phyloP scores from a whole-genome alignment of 116 monocot genomes.

The Thalassia testudinum region DNA sequence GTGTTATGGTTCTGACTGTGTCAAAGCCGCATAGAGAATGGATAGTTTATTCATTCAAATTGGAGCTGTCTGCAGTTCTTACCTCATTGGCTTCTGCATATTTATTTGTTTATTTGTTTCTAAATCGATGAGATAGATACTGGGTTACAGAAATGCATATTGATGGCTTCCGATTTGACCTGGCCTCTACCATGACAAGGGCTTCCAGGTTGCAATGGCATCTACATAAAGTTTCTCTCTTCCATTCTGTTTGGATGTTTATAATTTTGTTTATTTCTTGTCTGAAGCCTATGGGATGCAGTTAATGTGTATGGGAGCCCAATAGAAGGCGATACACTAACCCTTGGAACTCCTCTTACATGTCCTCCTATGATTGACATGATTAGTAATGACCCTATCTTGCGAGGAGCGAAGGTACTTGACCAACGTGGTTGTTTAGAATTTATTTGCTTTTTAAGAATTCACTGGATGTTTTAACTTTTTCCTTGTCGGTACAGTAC shows the following conservation, averaged over 20 bases:
- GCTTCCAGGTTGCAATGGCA: conserved; percentile 37
- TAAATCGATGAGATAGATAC: conserved; percentile 36
- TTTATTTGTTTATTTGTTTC: not conserved
- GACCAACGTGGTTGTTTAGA: no score
- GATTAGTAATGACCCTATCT: conserved; percentile 86
- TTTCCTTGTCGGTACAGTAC: not conserved
- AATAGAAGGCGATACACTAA: conserved; percentile 41
- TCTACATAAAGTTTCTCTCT: not conserved
- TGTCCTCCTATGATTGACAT: conserved; percentile 72
- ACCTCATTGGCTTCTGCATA: no score
- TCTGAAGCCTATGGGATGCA: conserved; percentile 73
- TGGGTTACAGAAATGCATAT: conserved; percentile 97
- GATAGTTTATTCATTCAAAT: no score
- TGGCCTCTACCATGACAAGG: conserved; percentile 88
- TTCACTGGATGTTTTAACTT: no score
- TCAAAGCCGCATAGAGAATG: no score
- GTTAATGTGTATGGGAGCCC: conserved; percentile 59
- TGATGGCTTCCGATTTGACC: conserved; percentile 97
- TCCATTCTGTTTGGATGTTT: conserved; percentile 2
- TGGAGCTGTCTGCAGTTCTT: no score
- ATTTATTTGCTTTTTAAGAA: no score
- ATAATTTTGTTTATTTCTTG: conserved; percentile 4
- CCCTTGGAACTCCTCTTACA: conserved; percentile 60
- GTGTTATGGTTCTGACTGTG: no score
- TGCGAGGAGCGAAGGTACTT: conserved; percentile 60